Conservation (phyloP, 2,329 filamentous ascomycete species). For the Exserohilum rostratum region DNA sequence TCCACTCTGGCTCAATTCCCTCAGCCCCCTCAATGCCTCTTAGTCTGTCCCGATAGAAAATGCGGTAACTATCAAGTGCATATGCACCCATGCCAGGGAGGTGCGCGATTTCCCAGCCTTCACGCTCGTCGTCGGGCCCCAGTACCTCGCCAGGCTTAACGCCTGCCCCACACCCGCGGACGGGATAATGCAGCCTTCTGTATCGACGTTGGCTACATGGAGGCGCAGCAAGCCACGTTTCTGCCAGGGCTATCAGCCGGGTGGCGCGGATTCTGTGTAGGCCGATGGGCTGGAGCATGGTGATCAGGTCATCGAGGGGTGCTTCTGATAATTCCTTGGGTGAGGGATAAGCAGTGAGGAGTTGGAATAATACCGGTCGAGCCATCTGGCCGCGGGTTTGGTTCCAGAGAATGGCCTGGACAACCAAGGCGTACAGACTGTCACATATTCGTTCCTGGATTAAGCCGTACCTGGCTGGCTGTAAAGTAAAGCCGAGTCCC, state of each 20-base stretch:
- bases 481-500: slow-evolving; percentile 30
- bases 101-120: slow-evolving; percentile 82
- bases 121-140: slow-evolving; percentile 47
- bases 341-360: slow-evolving; percentile 73
- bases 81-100: slow-evolving; percentile 77
- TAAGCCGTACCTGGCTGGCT: slow-evolving; percentile 67
- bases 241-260: slow-evolving; percentile 73
- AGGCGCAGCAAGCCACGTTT: slow-evolving; percentile 68
- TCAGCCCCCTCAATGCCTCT: slow-evolving; percentile 64
- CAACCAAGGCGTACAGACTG: slow-evolving; percentile 78
- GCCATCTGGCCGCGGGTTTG: slow-evolving; percentile 76
- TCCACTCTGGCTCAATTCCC: slow-evolving; percentile 84
- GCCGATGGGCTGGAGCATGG: slow-evolving; percentile 34
- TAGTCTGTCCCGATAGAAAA: slow-evolving; percentile 84
- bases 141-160: slow-evolving; percentile 52
- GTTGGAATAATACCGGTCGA: slow-evolving; percentile 73
- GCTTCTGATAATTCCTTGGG: slow-evolving; percentile 63
- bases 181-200: slow-evolving; percentile 56
- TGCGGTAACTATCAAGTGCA: slow-evolving; percentile 87
- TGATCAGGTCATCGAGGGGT: slow-evolving; percentile 20
- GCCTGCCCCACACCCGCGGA: slow-evolving; percentile 39
- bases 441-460: slow-evolving; percentile 80
- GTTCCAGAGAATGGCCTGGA: slow-evolving; percentile 85
- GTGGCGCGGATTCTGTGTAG: slow-evolving; percentile 59
- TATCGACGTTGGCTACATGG: slow-evolving; percentile 66